These are phyloP conservation scores for Blastobotrys terrestris DNA, from an alignment of 805 yeast genomes.

Conservation along the genomic window DNA sequence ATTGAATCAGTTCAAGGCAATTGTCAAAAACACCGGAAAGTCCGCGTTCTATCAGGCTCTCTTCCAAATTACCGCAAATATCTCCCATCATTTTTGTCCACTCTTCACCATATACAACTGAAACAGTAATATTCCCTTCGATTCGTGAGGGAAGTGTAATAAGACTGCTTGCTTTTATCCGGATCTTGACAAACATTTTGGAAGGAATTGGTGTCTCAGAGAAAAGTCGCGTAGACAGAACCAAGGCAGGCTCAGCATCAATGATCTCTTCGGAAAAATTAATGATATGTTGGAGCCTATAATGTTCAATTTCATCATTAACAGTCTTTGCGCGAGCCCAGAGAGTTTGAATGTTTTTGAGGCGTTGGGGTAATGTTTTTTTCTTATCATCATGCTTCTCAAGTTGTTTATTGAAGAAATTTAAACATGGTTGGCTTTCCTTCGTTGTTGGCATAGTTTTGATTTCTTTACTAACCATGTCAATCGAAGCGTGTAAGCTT, in stretches of 20 bases:
- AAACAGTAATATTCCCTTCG: neutral
- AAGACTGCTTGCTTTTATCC: neutral
- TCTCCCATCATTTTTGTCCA: neutral
- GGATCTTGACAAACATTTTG: neutral
- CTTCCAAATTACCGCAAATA: neutral
- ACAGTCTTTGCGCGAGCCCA: conserved; percentile 2
- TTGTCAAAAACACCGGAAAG: neutral
- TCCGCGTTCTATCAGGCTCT: neutral
- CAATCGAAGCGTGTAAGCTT: neutral
- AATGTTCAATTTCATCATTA: neutral
- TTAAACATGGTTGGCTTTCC: neutral
- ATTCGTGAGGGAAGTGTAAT: neutral
- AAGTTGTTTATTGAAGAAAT: conserved; percentile 2
- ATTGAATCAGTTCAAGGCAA: neutral
- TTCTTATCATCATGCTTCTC: neutral
- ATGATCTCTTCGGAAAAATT: neutral
- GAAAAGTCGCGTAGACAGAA: neutral
- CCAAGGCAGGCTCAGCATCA: neutral
- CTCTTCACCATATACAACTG: conserved; percentile 2
- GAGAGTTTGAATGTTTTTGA: neutral
- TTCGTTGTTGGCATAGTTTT: neutral
- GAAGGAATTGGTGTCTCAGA: neutral
- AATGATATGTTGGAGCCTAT: conserved; percentile 3
- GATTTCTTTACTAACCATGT: neutral
- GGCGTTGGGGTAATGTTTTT: neutral